Evolutionary conservation across 2,329 filamentous ascomycete genomes (phyloP).

Genomic region (Lachnellula subtilissima): DNA sequence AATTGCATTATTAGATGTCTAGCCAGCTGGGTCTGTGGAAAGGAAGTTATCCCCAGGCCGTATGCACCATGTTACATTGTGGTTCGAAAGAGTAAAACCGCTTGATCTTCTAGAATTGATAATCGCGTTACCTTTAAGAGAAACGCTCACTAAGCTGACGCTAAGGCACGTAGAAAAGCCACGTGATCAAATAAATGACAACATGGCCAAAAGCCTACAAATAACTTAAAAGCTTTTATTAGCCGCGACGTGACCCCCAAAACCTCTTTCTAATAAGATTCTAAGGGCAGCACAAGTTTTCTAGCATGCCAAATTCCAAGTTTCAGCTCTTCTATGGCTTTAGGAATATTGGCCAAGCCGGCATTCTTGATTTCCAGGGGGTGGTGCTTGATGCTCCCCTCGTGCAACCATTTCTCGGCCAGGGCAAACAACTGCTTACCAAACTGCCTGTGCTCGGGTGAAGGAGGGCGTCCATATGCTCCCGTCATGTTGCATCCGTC

Average conservation of each 20-base stretch:
- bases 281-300: background rate
- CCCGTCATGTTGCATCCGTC: background rate
- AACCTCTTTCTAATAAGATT: background rate
- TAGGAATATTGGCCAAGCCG: background rate
- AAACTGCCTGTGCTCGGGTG: background rate
- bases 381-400: background rate
- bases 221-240: too few relatives aligned
- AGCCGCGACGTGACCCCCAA: background rate
- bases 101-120: too few relatives aligned
- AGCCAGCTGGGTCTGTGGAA: too few relatives aligned
- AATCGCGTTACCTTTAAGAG: too few relatives aligned
- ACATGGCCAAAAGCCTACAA: too few relatives aligned
- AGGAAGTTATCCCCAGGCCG: too few relatives aligned
- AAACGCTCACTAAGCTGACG: too few relatives aligned
- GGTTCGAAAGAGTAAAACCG: too few relatives aligned
- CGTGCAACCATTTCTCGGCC: background rate
- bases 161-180: too few relatives aligned
- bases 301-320: background rate
- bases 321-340: background rate
- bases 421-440: background rate
- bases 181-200: too few relatives aligned
- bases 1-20: too few relatives aligned
- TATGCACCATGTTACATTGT: too few relatives aligned
- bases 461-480: background rate
- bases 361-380: background rate